A percentile compares a stretch with the other conserved stretches of the same genome.
Conservation (phyloP, 148 eudicot species). For the Arbutus unedo region DNA sequence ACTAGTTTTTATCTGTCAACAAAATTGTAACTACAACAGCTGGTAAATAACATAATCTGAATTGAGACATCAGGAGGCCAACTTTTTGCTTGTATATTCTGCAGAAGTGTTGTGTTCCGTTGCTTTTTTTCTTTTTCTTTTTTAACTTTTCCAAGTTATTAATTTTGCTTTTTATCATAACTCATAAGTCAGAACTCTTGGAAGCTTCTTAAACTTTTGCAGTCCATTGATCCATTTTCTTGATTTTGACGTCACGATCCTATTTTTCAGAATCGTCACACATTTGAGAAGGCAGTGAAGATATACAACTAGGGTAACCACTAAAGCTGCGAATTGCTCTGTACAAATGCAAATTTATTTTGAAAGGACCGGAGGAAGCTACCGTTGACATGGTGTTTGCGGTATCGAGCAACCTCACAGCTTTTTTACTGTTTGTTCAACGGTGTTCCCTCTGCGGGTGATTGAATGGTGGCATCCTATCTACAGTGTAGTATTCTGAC, state of each 20-base stretch:
- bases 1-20: neutral
- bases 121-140: neutral
- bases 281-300: conserved; percentile 89
- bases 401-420: conserved; percentile 7
- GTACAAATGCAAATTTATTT: conserved; percentile 13
- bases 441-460: conserved; percentile 13
- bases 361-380: neutral
- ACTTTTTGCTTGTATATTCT: neutral
- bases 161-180: neutral
- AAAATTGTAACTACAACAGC: neutral
- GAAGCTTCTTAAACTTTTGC: neutral
- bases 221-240: neutral
- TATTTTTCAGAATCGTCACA: conserved; percentile 74
- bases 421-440: neutral
- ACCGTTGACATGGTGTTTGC: conserved; percentile 6
- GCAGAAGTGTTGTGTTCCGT: neutral
- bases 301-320: conserved; percentile 62
- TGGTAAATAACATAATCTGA: neutral
- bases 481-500: conserved; percentile 13
- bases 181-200: neutral
- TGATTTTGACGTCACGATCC: conserved; percentile 14
- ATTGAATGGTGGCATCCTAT: conserved; percentile 17
- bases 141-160: neutral
- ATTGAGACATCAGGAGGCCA: neutral
- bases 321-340: conserved; percentile 4